Conservation (phyloP, 345 rosid species). For the Excoecaria agallocha region DNA sequence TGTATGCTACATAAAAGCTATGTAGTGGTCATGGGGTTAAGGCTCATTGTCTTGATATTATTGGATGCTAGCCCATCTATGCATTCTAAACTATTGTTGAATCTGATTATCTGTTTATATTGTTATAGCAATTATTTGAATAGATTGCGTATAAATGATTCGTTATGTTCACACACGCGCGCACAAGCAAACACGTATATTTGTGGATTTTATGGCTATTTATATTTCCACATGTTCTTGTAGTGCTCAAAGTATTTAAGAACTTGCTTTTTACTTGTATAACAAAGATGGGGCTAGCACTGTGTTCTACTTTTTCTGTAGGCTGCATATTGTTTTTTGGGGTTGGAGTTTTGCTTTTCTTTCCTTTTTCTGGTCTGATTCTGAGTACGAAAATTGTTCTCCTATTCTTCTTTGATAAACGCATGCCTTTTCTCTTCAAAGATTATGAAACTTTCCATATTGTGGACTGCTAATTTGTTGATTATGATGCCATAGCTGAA, state of each 20-base stretch:
- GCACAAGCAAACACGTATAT: neutral
- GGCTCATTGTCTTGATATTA: neutral
- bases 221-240: neutral
- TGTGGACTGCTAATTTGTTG: constrained; percentile 3
- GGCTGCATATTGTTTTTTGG: neutral
- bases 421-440: neutral
- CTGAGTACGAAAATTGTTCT: neutral
- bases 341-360: neutral
- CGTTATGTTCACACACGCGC: neutral
- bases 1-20: neutral
- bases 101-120: neutral
- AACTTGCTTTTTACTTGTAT: neutral
- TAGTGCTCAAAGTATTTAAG: neutral
- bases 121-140: neutral
- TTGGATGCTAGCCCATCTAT: neutral
- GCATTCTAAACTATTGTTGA: neutral
- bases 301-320: neutral
- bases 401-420: neutral
- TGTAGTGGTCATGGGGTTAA: neutral
- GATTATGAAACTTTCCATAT: neutral
- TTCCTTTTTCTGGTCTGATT: neutral
- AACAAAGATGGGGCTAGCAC: neutral
- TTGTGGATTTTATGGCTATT: neutral
- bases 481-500: constrained; percentile 1
- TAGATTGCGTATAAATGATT: neutral